Base-by-base conservation (phyloP, 1,284 basidiomycete genomes). In the Ustilago tritici region DNA sequence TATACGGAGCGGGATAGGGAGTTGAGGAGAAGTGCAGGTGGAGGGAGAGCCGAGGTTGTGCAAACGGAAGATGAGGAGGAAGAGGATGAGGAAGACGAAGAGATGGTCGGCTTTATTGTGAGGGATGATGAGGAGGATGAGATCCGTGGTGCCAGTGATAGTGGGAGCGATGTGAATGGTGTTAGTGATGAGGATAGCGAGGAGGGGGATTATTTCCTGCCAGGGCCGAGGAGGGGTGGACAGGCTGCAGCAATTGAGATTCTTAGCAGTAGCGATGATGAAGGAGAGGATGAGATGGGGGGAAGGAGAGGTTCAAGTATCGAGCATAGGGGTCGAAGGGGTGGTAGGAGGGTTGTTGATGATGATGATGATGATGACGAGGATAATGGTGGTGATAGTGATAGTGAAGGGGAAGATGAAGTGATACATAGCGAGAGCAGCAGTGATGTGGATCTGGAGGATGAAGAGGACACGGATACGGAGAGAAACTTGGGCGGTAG, bases 21-120 rank as follows among this genome's bases (percentile, higher is more conserved):
- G 50, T 4, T 8, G 15, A 19, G 17, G 6, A 14, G 35, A 31
- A 6, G 12, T 28, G 0, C 7, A 15, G 38, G 4, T 50, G 54
- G 28, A 43, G 15, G 11, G 34, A 47, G 17, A 38, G 50, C 41
- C 1, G 38, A 46, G n/a, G 6, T 46, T 17, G 6, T 46, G n/a
- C n/a, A 19, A 15, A 46, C 43, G n/a, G 56, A 59, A n/a, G 52
- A 32, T 28, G 53, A 52, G 0, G 55, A 36, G 31, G 62, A 59
- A 10, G 41, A 55, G 4, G 68, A 71, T 31, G 66, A 73, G n/a
- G 65, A 75, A 9, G 69, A 76, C 23, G 71, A 66, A 8, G 77
- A 78, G 53, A 65, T 76, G 65, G 56, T 64, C 32, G 73, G 62
- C 47, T 72, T 76, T 49, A 76, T 76, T 43, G 69, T 69, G 15